These are phyloP conservation scores for Trichomonascaceae sp. DNA, from an alignment of 1,139 yeast species.

Conservation along the genomic window DNA sequence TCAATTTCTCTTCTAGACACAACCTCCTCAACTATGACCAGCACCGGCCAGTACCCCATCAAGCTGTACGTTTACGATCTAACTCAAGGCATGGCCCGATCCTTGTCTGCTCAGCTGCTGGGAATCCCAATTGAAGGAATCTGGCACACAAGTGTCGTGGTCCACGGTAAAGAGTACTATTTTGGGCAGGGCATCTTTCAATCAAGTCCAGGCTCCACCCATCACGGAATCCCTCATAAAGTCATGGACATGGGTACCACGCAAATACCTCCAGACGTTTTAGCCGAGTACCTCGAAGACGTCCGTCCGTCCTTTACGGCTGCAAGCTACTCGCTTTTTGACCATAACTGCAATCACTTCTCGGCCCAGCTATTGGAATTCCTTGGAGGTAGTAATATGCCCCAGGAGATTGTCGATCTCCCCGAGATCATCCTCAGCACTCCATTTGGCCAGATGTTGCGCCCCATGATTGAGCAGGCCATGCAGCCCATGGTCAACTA, in stretches of 20 bases:
- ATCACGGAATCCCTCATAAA: constrained; percentile 46
- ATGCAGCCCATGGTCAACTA: too few relatives aligned
- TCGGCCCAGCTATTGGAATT: constrained; percentile 46
- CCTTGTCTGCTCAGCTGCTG: constrained; percentile 19
- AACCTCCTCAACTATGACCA: too few relatives aligned
- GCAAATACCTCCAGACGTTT: constrained; percentile 37
- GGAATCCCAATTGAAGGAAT: constrained; percentile 40
- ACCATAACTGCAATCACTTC: constrained; percentile 60
- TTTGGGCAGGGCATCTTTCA: constrained; percentile 49
- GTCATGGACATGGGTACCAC: constrained; percentile 44
- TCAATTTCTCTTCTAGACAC: too few relatives aligned
- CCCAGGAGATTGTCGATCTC: constrained; percentile 34
- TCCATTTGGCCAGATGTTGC: constrained; percentile 44
- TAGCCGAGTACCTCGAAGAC: constrained; percentile 41
- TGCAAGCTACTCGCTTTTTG: constrained; percentile 42
- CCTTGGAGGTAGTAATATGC: constrained; percentile 42
- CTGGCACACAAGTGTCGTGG: constrained; percentile 55
- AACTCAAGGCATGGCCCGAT: constrained; percentile 33
- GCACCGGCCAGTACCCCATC: too few relatives aligned
- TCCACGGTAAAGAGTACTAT: constrained; percentile 41
- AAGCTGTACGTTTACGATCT: constrained; percentile 55
- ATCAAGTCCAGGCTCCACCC: constrained; percentile 39
- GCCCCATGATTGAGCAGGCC: too few relatives aligned
- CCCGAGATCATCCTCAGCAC: constrained; percentile 47
- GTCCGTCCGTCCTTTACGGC: constrained; percentile 36